Conservation (phyloP, 2,329 filamentous ascomycete species). For the Microthyrium microscopicum region DNA sequence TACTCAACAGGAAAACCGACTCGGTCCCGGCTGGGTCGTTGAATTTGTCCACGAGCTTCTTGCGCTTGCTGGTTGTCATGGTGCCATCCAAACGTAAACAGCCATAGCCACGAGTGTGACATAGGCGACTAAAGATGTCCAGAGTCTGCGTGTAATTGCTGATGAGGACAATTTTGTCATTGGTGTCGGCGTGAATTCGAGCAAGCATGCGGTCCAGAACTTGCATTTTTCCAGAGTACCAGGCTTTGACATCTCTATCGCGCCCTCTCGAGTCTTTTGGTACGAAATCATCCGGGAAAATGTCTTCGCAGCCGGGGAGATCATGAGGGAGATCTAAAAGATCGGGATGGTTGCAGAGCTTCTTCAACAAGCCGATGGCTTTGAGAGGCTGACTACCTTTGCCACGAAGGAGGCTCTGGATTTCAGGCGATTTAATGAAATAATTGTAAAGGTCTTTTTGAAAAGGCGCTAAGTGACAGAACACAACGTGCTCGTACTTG, state of each 20-base stretch:
- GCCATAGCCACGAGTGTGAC: conserved; percentile 70
- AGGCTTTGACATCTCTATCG: conserved; percentile 81
- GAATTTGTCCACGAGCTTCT: conserved; percentile 95
- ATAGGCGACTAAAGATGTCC: conserved; percentile 84
- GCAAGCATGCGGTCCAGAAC: conserved; percentile 94
- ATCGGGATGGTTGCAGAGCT: conserved; percentile 95
- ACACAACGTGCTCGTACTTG: conserved; percentile 98
- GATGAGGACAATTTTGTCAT: conserved; percentile 98
- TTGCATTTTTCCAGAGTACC: conserved; percentile 97
- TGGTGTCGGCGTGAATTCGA: conserved; percentile 85
- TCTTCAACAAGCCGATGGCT: conserved; percentile 92
- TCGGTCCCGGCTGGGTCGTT: conserved; percentile 82
- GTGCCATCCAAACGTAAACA: conserved; percentile 82
- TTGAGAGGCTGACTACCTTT: conserved; percentile 94
- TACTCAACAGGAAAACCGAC: conserved; percentile 90
- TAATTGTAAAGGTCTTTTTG: conserved; percentile 90
- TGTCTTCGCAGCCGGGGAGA: conserved; percentile 68
- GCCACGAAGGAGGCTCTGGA: conserved; percentile 76
- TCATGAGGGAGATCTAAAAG: conserved; percentile 70
- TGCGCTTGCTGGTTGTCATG: conserved; percentile 94
- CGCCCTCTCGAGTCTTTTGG: conserved; percentile 75
- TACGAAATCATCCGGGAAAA: conserved; percentile 73
- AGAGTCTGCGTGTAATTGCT: conserved; percentile 96
- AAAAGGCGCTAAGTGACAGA: conserved; percentile 87
- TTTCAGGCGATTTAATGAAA: conserved; percentile 90